A percentile compares a stretch with the other conserved stretches of the same genome.
These are phyloP conservation scores for Penicillium atrosanguineum DNA, from an alignment of 495 filamentous ascomycete species.

Conservation along the genomic window DNA sequence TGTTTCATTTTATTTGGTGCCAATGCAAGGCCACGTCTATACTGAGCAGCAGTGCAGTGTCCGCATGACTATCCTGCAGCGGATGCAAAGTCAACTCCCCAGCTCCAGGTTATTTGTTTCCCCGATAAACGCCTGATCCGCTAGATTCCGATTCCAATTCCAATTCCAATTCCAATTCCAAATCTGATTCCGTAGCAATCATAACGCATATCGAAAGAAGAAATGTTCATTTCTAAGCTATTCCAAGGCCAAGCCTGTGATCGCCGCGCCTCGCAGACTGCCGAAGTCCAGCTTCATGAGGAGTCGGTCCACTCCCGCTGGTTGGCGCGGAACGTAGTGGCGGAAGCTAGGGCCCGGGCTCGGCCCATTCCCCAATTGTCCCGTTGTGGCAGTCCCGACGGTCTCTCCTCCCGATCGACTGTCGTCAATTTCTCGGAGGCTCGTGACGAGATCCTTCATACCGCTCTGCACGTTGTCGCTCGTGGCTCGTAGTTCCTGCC, in stretches of 20 bases:
- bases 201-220: background rate
- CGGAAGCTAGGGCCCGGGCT: slow-evolving; percentile 29
- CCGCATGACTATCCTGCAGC: slow-evolving; percentile 9
- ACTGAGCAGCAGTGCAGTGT: background rate
- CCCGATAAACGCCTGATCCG: background rate
- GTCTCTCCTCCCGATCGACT: slow-evolving; percentile 41
- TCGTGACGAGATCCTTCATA: slow-evolving; percentile 60
- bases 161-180: background rate
- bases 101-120: background rate
- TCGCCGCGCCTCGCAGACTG: slow-evolving; percentile 27
- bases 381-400: slow-evolving; percentile 20
- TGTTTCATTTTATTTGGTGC: background rate
- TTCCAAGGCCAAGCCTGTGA: slow-evolving; percentile 7
- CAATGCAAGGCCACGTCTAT: background rate
- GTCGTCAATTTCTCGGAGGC: slow-evolving; percentile 59
- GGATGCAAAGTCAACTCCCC: slow-evolving; percentile 6
- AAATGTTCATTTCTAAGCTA: background rate
- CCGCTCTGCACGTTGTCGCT: slow-evolving; percentile 40
- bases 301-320: slow-evolving; percentile 73
- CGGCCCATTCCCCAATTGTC: slow-evolving; percentile 6
- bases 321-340: slow-evolving; percentile 61
- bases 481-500: slow-evolving; percentile 49
- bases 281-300: slow-evolving; percentile 85
- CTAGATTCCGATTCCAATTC: background rate
- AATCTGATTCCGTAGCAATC: background rate